Evolutionary conservation across 768 basidiomycete species (phyloP).

Genomic region (Suillus ampliporus): DNA sequence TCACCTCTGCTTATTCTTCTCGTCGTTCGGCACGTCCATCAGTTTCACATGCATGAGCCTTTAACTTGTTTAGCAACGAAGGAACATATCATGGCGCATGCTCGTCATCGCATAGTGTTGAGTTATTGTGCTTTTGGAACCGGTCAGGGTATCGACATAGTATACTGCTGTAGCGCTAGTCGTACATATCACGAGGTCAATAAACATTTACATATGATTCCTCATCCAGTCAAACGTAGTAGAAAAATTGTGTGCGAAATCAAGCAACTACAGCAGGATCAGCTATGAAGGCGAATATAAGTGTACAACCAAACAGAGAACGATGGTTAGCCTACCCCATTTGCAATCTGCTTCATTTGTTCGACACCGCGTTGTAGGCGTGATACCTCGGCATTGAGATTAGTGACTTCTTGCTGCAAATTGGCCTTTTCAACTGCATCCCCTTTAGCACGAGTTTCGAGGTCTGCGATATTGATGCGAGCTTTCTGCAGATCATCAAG

Average conservation of each 20-base stretch:
- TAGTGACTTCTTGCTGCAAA: neutral
- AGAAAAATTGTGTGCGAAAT: neutral
- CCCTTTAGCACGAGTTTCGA: neutral
- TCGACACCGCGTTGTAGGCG: slow-evolving; percentile 3
- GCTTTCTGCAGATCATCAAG: neutral
- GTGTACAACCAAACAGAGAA: neutral
- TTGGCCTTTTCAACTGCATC: neutral
- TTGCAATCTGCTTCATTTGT: neutral
- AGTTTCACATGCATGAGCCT: neutral
- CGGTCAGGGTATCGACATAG: neutral
- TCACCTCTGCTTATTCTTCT: neutral
- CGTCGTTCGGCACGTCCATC: neutral
- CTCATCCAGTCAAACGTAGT: no score
- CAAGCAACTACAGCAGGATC: neutral
- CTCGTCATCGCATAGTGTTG: no score
- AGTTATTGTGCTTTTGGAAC: neutral
- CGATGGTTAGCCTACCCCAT: neutral
- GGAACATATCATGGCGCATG: no score
- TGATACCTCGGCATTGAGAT: slow-evolving; percentile 1
- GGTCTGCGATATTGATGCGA: neutral
- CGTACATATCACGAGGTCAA: neutral
- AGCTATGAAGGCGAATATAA: neutral
- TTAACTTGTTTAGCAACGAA: neutral
- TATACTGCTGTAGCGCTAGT: neutral
- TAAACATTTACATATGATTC: neutral